Evolutionary conservation across 164 flowering plant species (phyloP).

Genomic region (Annona cherimola): DNA sequence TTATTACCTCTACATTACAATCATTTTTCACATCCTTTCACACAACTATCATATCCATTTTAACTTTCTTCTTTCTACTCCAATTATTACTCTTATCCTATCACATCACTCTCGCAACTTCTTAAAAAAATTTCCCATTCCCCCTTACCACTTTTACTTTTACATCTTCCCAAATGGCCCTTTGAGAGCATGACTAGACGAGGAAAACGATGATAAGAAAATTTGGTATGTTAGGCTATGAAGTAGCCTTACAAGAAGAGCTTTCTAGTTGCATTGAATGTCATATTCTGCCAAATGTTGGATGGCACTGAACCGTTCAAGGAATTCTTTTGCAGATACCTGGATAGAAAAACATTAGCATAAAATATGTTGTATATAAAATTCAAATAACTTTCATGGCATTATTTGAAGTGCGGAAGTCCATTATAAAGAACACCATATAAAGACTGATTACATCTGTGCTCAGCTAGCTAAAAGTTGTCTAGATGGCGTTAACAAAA

Average conservation of each 20-base stretch:
- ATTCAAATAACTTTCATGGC: neutral
- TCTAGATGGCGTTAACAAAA: neutral
- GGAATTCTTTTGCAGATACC: constrained; percentile 49
- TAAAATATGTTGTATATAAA: neutral
- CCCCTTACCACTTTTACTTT: too few species aligned
- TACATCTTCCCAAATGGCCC: too few species aligned
- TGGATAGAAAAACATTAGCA: constrained; percentile 17
- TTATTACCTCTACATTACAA: too few species aligned
- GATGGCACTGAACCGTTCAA: constrained; percentile 49
- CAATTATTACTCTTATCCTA: too few species aligned
- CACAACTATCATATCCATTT: too few species aligned
- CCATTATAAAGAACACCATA: neutral
- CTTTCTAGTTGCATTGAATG: constrained; percentile 30
- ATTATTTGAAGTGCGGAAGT: neutral
- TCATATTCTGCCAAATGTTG: constrained; percentile 50
- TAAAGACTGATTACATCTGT: neutral
- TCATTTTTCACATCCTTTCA: too few species aligned
- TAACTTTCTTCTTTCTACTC: too few species aligned
- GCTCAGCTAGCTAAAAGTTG: neutral
- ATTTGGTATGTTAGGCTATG: neutral
- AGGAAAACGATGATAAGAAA: too few species aligned
- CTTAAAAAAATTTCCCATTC: too few species aligned
- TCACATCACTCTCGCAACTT: too few species aligned
- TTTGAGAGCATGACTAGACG: too few species aligned
- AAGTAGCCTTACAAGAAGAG: constrained; percentile 47